These are phyloP conservation scores for Sugiyamaella novakii DNA, from an alignment of 1,139 yeast genomes.

Conservation along the genomic window DNA sequence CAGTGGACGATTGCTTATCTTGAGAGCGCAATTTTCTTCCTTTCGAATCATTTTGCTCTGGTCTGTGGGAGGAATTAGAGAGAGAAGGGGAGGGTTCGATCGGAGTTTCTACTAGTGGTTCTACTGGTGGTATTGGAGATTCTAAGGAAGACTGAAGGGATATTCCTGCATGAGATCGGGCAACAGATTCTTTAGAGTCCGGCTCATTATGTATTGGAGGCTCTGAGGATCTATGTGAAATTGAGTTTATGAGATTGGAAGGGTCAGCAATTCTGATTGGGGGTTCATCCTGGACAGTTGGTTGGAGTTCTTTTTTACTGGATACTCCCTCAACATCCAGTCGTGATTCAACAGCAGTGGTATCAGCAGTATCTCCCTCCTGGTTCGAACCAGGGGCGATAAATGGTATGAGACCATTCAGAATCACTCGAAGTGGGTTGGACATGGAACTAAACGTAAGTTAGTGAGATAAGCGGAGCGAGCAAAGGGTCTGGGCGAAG, in stretches of 20 bases:
- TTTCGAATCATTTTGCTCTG: conserved; percentile 7
- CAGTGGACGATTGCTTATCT: not conserved
- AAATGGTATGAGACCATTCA: conserved; percentile 28
- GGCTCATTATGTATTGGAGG: no score
- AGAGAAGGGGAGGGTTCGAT: no score
- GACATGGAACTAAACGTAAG: conserved; percentile 23
- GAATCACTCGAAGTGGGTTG: conserved; percentile 31
- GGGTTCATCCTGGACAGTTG: no score
- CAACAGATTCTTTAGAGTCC: no score
- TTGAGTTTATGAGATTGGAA: no score
- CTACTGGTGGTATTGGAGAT: no score
- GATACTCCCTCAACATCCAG: conserved; percentile 1
- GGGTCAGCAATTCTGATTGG: no score
- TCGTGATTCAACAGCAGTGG: not conserved
- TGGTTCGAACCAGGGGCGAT: conserved; percentile 13
- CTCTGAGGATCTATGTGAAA: no score
- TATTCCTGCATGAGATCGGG: no score
- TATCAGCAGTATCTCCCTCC: not conserved
- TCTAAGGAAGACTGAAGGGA: not conserved
- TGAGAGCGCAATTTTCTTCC: conserved; percentile 12
- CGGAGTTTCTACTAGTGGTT: no score
- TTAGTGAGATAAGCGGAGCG: conserved; percentile 1
- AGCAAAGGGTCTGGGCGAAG: not conserved
- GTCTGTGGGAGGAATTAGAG: no score
- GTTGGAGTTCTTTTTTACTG: not conserved